A percentile compares a stretch with the other conserved stretches of the same genome.
phyloP scores from a whole-genome alignment of 805 yeast genomes.

The Candida insectalens region DNA sequence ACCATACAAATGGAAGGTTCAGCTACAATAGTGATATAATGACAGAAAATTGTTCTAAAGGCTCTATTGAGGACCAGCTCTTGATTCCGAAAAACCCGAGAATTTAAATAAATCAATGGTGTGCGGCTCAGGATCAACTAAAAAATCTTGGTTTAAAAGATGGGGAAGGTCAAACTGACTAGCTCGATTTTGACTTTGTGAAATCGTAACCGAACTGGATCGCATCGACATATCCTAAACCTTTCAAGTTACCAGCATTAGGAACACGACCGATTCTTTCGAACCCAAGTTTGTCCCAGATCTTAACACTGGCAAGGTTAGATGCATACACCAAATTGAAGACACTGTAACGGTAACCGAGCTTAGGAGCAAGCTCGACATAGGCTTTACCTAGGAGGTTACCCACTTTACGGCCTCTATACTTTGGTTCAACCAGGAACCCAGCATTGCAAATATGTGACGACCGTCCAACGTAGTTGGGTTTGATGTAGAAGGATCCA shows the following conservation, averaged over 20 bases:
- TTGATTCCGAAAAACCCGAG: too few relatives aligned
- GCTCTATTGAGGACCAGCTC: too few relatives aligned
- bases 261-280: conserved; percentile 67
- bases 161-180: too few relatives aligned
- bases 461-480: conserved; percentile 79
- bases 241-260: conserved; percentile 66
- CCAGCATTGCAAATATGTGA: conserved; percentile 87
- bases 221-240: conserved; percentile 65
- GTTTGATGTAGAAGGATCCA: conserved; percentile 77
- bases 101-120: too few relatives aligned
- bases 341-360: conserved; percentile 77
- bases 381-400: conserved; percentile 58
- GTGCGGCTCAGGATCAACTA: too few relatives aligned
- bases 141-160: too few relatives aligned
- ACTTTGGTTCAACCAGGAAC: conserved; percentile 51
- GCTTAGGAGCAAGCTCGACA: conserved; percentile 59
- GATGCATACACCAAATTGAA: conserved; percentile 83
- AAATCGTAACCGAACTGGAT: conserved; percentile 60
- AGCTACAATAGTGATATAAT: too few relatives aligned
- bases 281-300: conserved; percentile 83
- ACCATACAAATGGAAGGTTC: too few relatives aligned
- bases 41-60: too few relatives aligned
- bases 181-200: too few relatives aligned
- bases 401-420: conserved; percentile 60
- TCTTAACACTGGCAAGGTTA: conserved; percentile 61